A percentile compares a stretch with the other conserved stretches of the same genome.
Conservation (phyloP, 352 stramenopile genomes). For the Halophytophthora polymorphica region DNA sequence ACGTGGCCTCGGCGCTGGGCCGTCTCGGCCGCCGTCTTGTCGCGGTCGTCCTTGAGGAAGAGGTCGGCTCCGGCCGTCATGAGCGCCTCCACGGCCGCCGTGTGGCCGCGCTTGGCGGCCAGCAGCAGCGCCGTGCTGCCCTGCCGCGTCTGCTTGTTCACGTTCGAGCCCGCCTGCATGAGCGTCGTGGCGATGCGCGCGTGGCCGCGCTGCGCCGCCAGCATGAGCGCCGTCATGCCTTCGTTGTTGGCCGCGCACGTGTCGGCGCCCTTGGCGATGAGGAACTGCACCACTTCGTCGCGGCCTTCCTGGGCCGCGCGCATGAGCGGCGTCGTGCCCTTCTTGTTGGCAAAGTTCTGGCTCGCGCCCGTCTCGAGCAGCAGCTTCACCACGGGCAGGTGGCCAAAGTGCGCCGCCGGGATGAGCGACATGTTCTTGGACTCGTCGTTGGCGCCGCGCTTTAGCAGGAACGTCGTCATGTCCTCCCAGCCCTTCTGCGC, state of each 20-base stretch:
- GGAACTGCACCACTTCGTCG: slow-evolving; percentile 69
- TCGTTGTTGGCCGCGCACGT: slow-evolving; percentile 83
- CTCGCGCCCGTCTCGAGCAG: slow-evolving; percentile 66
- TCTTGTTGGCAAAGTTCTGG: slow-evolving; percentile 86
- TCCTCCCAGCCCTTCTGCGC: slow-evolving; percentile 77
- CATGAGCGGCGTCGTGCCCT: slow-evolving; percentile 86
- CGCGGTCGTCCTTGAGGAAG: slow-evolving; percentile 84
- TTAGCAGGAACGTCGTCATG: slow-evolving; percentile 67
- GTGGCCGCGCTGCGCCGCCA: slow-evolving; percentile 80
- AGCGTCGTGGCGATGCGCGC: slow-evolving; percentile 77
- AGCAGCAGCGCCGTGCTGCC: slow-evolving; percentile 83
- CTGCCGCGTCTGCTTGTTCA: slow-evolving; percentile 86
- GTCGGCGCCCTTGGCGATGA: slow-evolving; percentile 68
- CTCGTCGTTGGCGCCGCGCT: slow-evolving; percentile 67
- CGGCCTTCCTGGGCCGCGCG: slow-evolving; percentile 81
- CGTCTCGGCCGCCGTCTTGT: slow-evolving; percentile 84
- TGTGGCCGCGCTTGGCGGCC: slow-evolving; percentile 79
- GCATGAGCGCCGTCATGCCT: slow-evolving; percentile 87
- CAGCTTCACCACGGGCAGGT: slow-evolving; percentile 68
- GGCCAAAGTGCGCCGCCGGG: slow-evolving; percentile 79
- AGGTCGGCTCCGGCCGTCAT: slow-evolving; percentile 82
- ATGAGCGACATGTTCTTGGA: slow-evolving; percentile 87
- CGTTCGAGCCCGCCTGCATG: slow-evolving; percentile 79
- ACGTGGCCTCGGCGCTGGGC: slow-evolving; percentile 78
- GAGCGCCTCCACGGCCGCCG: slow-evolving; percentile 69